phyloP scores from a whole-genome alignment of 2,329 filamentous ascomycete genomes.

The Ambrosiella xylebori region DNA sequence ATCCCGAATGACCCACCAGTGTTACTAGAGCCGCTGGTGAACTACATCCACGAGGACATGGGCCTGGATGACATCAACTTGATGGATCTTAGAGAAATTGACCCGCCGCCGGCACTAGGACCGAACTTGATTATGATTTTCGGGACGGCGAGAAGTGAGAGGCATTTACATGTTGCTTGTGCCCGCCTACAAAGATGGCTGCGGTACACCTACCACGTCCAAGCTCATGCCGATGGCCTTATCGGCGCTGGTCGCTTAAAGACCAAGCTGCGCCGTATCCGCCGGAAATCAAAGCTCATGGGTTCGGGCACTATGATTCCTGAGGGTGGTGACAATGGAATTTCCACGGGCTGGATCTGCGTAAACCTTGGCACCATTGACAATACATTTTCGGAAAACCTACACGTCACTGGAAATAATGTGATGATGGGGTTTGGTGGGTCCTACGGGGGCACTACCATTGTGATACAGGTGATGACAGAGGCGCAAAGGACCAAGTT shows the following conservation, averaged over 20 bases:
- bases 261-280: conserved; percentile 63
- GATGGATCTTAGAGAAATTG: conserved; percentile 66
- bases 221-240: conserved; percentile 69
- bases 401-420: conserved; percentile 30
- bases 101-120: conserved; percentile 75
- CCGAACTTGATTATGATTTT: conserved; percentile 85
- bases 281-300: conserved; percentile 64
- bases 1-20: conserved; percentile 51
- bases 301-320: conserved; percentile 52
- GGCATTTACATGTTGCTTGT: conserved; percentile 80
- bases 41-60: conserved; percentile 67
- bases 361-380: conserved; percentile 67
- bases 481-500: conserved; percentile 35
- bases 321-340: conserved; percentile 59
- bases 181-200: conserved; percentile 83
- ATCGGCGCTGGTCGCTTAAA: conserved; percentile 84
- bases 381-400: conserved; percentile 29
- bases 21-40: conserved; percentile 53
- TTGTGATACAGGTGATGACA: conserved; percentile 42
- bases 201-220: conserved; percentile 51
- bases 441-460: conserved; percentile 26
- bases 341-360: conserved; percentile 90
- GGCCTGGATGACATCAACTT: conserved; percentile 69
- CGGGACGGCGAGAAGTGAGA: conserved; percentile 77
- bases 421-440: conserved; percentile 62